Evolutionary conservation across 306 rosid species (phyloP).

Genomic region (Sicyos baderoa): DNA sequence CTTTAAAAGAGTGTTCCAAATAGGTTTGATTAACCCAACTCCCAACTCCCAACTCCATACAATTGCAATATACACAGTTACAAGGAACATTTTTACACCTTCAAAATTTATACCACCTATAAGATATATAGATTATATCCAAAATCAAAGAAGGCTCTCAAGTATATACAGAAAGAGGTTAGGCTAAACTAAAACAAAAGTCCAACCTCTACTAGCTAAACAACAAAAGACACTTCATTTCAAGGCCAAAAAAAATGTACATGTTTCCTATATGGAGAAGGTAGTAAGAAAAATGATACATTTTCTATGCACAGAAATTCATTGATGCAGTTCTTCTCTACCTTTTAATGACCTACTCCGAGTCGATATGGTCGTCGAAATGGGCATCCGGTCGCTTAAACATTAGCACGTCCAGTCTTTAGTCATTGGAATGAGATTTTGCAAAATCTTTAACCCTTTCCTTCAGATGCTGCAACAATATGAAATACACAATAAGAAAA

Average conservation of each 20-base stretch:
- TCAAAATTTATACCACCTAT: conserved; percentile 11
- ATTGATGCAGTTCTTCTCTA: conserved; percentile 3
- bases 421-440: conserved; percentile 32
- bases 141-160: not conserved
- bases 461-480: conserved; percentile 60
- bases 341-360: not conserved
- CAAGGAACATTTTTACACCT: conserved; percentile 1
- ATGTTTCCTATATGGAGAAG: not conserved
- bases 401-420: conserved; percentile 15
- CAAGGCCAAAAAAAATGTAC: conserved; percentile 16
- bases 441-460: conserved; percentile 60
- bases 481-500: not conserved
- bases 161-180: conserved; percentile 26
- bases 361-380: not conserved
- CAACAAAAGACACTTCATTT: conserved; percentile 20
- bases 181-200: conserved; percentile 39
- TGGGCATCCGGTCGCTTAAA: not conserved
- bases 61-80: no score
- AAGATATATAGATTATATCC: not conserved
- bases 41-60: no score
- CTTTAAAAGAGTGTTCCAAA: no score
- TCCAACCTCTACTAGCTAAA: conserved; percentile 28
- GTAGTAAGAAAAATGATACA: conserved; percentile 1
- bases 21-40: no score
- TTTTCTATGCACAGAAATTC: conserved; percentile 2